A percentile compares a stretch with the other conserved stretches of the same genome.
phyloP scores from a whole-genome alignment of 208 protist species.

The Trypanosomatidae sp. region DNA sequence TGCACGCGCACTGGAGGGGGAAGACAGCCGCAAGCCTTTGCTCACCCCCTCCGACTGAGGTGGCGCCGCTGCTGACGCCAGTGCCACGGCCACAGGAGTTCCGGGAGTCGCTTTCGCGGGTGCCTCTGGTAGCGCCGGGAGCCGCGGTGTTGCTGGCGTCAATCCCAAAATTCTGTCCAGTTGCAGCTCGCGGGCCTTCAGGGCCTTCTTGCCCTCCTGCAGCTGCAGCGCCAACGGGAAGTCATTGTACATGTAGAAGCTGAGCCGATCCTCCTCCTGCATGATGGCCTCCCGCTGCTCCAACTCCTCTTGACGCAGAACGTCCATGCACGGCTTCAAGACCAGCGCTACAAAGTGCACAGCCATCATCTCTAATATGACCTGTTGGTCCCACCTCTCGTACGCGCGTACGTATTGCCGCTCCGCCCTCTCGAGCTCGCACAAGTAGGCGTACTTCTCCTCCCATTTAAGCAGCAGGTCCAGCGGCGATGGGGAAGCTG shows the following conservation, averaged over 20 bases:
- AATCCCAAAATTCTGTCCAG: constrained; percentile 21
- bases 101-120: background rate
- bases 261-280: constrained; percentile 58
- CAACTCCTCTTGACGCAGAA: constrained; percentile 48
- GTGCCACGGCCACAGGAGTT: background rate
- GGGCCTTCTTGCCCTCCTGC: constrained; percentile 26
- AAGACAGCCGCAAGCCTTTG: background rate
- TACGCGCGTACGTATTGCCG: constrained; percentile 44
- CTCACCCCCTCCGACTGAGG: background rate
- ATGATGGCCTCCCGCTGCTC: constrained; percentile 30
- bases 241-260: constrained; percentile 50
- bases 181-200: constrained; percentile 52
- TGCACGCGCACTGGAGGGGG: background rate
- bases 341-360: constrained; percentile 79
- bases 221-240: constrained; percentile 38
- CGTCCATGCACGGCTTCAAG: constrained; percentile 66
- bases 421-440: constrained; percentile 43
- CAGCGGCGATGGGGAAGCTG: constrained; percentile 13
- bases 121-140: background rate
- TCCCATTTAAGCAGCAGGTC: constrained; percentile 17
- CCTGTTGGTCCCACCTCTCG: constrained; percentile 66
- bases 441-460: constrained; percentile 27
- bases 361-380: constrained; percentile 74
- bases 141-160: background rate
- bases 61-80: background rate